A percentile compares a stretch with the other conserved stretches of the same genome.
These are phyloP conservation scores for Exophiala sp. DNA, from an alignment of 2,329 filamentous ascomycete genomes.

Conservation along the genomic window DNA sequence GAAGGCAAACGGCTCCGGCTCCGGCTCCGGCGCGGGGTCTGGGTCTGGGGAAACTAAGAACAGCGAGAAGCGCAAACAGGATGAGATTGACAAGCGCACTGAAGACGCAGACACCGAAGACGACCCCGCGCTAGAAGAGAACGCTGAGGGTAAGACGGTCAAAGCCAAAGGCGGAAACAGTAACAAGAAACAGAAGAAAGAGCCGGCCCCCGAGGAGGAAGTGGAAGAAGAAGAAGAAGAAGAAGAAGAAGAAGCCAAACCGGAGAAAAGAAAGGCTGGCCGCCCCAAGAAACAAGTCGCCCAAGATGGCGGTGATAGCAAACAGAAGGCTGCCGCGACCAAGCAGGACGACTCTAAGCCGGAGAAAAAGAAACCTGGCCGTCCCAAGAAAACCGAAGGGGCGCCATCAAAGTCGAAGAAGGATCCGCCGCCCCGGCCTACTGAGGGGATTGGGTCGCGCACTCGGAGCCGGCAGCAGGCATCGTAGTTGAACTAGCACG, in stretches of 20 bases:
- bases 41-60: constrained; percentile 22
- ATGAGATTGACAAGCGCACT: constrained; percentile 29
- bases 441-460: constrained; percentile 21
- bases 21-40: not conserved
- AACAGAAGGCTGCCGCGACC: constrained; percentile 7
- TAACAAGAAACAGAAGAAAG: constrained; percentile 23
- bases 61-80: constrained; percentile 35
- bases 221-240: constrained; percentile 31
- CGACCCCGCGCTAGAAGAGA: constrained; percentile 30
- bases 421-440: constrained; percentile 15
- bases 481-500: too few relatives aligned
- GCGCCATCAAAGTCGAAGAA: constrained; percentile 30
- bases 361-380: constrained; percentile 28
- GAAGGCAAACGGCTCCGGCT: constrained; percentile 32
- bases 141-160: constrained; percentile 38
- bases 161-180: constrained; percentile 21
- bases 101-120: constrained; percentile 32
- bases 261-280: constrained; percentile 30
- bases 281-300: not conserved
- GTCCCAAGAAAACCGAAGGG: constrained; percentile 38
- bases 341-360: constrained; percentile 6
- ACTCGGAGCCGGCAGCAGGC: constrained; percentile 20
- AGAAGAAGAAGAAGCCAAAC: constrained; percentile 6
- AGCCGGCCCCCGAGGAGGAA: constrained; percentile 9
- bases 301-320: constrained; percentile 5